Evolutionary conservation across 2,329 filamentous ascomycete species (phyloP), one percentile per base, ranked within the genome.

Genomic region (Hymenotorrendiella dingleyae): DNA sequence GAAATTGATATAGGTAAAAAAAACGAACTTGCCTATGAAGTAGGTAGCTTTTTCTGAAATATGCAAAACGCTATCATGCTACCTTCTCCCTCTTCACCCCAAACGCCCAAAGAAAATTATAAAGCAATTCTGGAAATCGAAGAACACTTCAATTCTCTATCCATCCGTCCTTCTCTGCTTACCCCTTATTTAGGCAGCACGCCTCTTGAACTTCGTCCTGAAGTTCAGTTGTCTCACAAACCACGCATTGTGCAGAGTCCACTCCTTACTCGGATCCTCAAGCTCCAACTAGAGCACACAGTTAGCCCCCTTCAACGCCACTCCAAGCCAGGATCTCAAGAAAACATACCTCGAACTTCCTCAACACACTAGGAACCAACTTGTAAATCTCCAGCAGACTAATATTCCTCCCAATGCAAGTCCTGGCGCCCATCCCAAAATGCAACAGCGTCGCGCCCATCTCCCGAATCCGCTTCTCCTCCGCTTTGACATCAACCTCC

Each of bases 391-490:
- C 77, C 54, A 80, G 51, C 54, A 80, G 52, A 47, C 73, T 76
- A 36, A 81, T 80, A 47, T 81, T 81, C 70, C 78, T 80, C 33
- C 84, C 84, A 64, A 71, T 84, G 53, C 83, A 87, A 2, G 83
- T 86, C 54, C 82, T 66, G 9, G 76, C 74, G 0, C 83, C 83
- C 63, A 82, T 82, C 1, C 83, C 83, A 60, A 87, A 87, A 53
- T 86, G 81, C 59, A 85, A 70, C 79, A 85, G 80, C n/a, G 70
- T 71, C 1, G 75, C 77, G 53, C 79, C 79, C 82, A 85, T 85
- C 58, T 78, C 73, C 62, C 72, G 74, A 34, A 84, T 65, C 49
- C 76, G 69, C 45, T 70, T 69, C 20, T 78, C 72, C 35, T 72
- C 70, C 0, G 54, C 62, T 12, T 61, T 63, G 4, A 53, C 42